Percentiles rank a stretch among this genome's conserved stretches.
phyloP scores from a whole-genome alignment of 352 stramenopile species.

The Pythium sukuiense region DNA sequence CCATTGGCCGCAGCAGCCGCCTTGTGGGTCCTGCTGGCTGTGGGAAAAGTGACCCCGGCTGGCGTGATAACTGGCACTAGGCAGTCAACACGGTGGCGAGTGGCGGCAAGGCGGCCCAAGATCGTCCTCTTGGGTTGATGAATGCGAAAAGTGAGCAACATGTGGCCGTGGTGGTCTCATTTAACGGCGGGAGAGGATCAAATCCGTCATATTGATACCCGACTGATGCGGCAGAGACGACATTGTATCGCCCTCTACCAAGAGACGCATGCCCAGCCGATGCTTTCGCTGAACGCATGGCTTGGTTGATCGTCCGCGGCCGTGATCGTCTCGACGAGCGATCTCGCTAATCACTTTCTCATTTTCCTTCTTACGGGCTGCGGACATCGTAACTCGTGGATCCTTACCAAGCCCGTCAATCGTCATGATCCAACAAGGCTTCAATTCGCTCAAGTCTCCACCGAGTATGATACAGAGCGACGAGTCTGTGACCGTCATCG shows the following conservation, averaged over 20 bases:
- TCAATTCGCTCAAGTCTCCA: slow-evolving; percentile 6
- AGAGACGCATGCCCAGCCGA: neutral
- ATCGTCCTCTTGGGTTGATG: neutral
- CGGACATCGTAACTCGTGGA: neutral
- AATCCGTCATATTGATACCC: neutral
- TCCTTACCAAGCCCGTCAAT: neutral
- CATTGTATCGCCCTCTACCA: neutral
- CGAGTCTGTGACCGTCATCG: neutral
- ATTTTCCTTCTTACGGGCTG: neutral
- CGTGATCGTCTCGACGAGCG: neutral
- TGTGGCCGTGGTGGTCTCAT: neutral
- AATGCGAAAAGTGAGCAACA: neutral
- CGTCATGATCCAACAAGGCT: neutral
- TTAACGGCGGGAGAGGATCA: neutral
- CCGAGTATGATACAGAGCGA: neutral
- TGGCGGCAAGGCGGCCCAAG: neutral
- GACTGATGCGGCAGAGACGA: neutral
- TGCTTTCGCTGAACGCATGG: neutral
- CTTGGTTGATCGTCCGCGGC: neutral
- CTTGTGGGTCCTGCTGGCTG: neutral
- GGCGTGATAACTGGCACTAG: no score
- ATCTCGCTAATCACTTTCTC: neutral
- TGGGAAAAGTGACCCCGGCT: neutral
- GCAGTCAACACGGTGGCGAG: neutral
- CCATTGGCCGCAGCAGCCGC: neutral